Evolutionary conservation across 1,139 yeast genomes (phyloP), one percentile per base, ranked within the genome.

Genomic region (Protomyces inouyei): DNA sequence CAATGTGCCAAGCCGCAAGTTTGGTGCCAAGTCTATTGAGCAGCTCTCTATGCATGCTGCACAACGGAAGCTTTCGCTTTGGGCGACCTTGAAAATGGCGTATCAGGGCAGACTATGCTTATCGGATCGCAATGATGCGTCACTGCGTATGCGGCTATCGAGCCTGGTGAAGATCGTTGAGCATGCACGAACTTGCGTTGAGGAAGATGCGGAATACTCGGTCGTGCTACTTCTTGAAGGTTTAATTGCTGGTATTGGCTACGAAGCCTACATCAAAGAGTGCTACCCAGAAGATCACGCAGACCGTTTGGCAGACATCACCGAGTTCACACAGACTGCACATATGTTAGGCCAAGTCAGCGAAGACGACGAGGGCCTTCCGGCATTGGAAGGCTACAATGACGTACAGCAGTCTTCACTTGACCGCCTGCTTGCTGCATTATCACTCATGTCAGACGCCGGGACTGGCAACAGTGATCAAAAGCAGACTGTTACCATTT

Each of bases 1-100:
- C 43, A 81, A 82, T 57, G 78, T 77, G 60, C 93, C 93, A 0
- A 79, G 84, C 43, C 76, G 87, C 64, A 93, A 95, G 0, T 73
- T 90, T n/a, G 97, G 97, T 0, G 80, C 78, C 1, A 82, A 82
- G 60, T 76, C 86, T 0, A 68, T 85, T 6, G 77, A 77, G 0
- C 74, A 57, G 6, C 16, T 69, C 52, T 53, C 56, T n/a, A 46
- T 51, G 21, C 55, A 66, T 25, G 65, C 69, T 46, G 54, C 57
- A 23, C 60, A 60, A 46, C 52, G 57, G 21, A 54, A 65, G 25
- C 43, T 60, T 2, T 16, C 69, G 14, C 40, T 69, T 12, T 69
- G 68, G 69, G 60, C 65, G 21, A 61, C 69, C 3, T 43, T 68
- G 51, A 40, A 40, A 21, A 57, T 57, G 32, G 66, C 65, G n/a